A percentile compares a stretch with the other conserved stretches of the same genome.
Conservation (phyloP, 805 yeast species). For the Yamadazyma endophytica region DNA sequence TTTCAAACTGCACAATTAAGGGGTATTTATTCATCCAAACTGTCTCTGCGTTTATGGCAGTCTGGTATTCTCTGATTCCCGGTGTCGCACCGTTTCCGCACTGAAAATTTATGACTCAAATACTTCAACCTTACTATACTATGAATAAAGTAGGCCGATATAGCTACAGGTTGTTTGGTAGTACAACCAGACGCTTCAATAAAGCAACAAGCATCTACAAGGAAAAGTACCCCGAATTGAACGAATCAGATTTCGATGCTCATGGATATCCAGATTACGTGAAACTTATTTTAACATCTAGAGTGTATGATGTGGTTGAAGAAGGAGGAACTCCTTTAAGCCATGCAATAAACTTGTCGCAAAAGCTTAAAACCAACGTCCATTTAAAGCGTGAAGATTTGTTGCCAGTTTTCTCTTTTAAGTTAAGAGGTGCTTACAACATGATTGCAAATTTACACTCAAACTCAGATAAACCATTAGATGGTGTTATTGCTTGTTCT, state of each 20-base stretch:
- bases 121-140: no score
- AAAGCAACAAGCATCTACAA: no score
- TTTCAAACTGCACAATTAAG: no score
- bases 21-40: no score
- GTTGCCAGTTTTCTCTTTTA: slow-evolving; percentile 92
- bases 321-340: slow-evolving; percentile 76
- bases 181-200: no score
- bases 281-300: slow-evolving; percentile 81
- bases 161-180: no score
- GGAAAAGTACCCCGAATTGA: slow-evolving; percentile 43
- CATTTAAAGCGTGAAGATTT: slow-evolving; percentile 87
- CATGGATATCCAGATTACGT: slow-evolving; percentile 87
- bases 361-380: slow-evolving; percentile 70
- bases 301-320: slow-evolving; percentile 91
- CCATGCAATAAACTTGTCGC: slow-evolving; percentile 69
- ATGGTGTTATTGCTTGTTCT: slow-evolving; percentile 95
- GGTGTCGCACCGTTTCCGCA: no score
- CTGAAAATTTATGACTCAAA: no score
- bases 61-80: no score
- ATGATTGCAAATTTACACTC: slow-evolving; percentile 85
- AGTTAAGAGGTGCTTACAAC: slow-evolving; percentile 95
- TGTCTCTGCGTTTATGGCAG: no score
- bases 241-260: slow-evolving; percentile 47
- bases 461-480: slow-evolving; percentile 51
- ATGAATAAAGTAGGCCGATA: no score